Evolutionary conservation across 2,329 filamentous ascomycete species (phyloP).

Genomic region (Colletotrichum spinosum): DNA sequence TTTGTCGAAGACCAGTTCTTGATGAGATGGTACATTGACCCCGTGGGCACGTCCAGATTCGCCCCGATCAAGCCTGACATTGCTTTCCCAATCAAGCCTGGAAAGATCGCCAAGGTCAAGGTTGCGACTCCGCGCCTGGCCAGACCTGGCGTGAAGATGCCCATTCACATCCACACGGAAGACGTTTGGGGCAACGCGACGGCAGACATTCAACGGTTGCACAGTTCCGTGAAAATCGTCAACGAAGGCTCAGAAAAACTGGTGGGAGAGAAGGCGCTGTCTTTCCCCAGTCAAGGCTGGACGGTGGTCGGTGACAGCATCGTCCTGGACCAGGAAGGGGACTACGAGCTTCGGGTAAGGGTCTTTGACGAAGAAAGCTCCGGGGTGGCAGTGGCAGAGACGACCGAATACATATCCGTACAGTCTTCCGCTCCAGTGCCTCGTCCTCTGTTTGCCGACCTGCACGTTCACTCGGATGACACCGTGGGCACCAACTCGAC

Average conservation of each 20-base stretch:
- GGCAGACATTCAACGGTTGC: slow-evolving; percentile 30
- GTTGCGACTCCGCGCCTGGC: slow-evolving; percentile 40
- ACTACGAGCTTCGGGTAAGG: slow-evolving; percentile 15
- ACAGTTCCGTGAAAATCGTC: neutral
- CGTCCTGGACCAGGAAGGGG: slow-evolving; percentile 5
- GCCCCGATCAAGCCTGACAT: slow-evolving; percentile 49
- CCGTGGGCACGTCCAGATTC: slow-evolving; percentile 49
- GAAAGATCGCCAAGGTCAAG: slow-evolving; percentile 39
- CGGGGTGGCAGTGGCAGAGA: neutral
- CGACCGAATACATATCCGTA: slow-evolving; percentile 38
- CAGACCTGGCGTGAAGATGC: slow-evolving; percentile 37
- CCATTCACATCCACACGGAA: slow-evolving; percentile 42
- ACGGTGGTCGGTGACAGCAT: slow-evolving; percentile 12
- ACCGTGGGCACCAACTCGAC: slow-evolving; percentile 51
- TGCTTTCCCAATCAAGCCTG: slow-evolving; percentile 41
- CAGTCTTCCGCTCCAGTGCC: slow-evolving; percentile 39
- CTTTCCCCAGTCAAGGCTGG: slow-evolving; percentile 24
- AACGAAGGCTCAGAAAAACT: neutral
- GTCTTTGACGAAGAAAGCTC: slow-evolving; percentile 1
- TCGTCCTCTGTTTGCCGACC: slow-evolving; percentile 46
- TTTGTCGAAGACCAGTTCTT: slow-evolving; percentile 49
- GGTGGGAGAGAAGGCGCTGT: neutral
- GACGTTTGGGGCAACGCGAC: slow-evolving; percentile 46
- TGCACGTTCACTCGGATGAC: slow-evolving; percentile 52
- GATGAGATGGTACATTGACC: slow-evolving; percentile 52